Conservation (phyloP, 2,329 filamentous ascomycete species). For the Neobulgaria alba region DNA sequence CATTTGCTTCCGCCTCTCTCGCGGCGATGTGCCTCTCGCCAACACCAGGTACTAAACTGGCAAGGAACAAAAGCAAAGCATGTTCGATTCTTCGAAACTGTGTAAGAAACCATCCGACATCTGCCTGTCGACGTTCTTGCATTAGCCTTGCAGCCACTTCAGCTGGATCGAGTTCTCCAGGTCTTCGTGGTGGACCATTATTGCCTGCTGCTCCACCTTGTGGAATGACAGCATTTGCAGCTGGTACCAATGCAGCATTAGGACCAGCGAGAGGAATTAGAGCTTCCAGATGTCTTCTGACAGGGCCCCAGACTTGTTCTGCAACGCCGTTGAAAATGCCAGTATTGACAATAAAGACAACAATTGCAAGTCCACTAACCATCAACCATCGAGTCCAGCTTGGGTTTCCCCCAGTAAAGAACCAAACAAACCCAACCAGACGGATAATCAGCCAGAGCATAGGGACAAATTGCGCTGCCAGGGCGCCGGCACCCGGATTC, state of each 20-base stretch:
- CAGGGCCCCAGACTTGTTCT: conserved; percentile 46
- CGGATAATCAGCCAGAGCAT: conserved; percentile 54
- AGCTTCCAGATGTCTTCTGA: conserved; percentile 51
- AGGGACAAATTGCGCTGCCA: conserved; percentile 39
- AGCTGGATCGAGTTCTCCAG: conserved; percentile 36
- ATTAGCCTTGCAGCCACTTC: conserved; percentile 47
- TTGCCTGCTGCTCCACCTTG: conserved; percentile 6
- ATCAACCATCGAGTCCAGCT: conserved; percentile 53
- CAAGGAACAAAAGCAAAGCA: conserved; percentile 53
- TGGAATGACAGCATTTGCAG: conserved; percentile 27
- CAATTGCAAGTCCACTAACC: conserved; percentile 43
- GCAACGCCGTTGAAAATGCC: conserved; percentile 48
- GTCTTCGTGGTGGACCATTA: conserved; percentile 1
- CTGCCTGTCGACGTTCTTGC: conserved; percentile 34
- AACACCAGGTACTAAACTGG: conserved; percentile 57
- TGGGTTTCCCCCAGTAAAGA: conserved; percentile 49
- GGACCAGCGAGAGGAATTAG: conserved; percentile 45
- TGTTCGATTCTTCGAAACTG: conserved; percentile 49
- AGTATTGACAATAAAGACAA: conserved; percentile 51
- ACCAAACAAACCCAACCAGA: conserved; percentile 53
- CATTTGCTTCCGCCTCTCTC: conserved; percentile 26
- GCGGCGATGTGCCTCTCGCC: conserved; percentile 52
- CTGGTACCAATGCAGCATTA: conserved; percentile 25
- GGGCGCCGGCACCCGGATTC: conserved; percentile 24
- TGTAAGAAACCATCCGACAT: conserved; percentile 41